phyloP scores from a whole-genome alignment of 2,329 filamentous ascomycete genomes.

The Orbilia ellipsospora region DNA sequence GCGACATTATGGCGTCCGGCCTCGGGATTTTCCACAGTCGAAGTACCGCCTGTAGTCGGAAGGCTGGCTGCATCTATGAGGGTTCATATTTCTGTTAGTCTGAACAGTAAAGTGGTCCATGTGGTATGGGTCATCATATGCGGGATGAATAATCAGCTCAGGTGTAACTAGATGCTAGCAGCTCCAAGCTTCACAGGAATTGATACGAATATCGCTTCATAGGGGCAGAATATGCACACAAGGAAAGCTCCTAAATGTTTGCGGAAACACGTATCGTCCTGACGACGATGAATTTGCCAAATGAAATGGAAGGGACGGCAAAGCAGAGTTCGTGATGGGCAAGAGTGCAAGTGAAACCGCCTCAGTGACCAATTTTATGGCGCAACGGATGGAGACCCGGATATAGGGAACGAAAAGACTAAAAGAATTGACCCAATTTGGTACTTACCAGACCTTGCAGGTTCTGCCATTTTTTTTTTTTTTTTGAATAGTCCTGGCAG shows the following conservation, averaged over 20 bases:
- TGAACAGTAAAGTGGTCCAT: background rate
- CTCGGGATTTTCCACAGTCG: constrained; percentile 9
- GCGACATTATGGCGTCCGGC: background rate
- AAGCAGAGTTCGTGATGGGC: too few species aligned
- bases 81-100: constrained; percentile 19
- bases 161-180: too few species aligned
- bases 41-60: constrained; percentile 5
- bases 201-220: too few species aligned
- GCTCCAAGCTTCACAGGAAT: too few species aligned
- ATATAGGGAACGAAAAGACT: background rate
- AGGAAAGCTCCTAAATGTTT: too few species aligned
- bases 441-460: constrained; percentile 41
- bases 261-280: too few species aligned
- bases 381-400: background rate
- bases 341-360: too few species aligned
- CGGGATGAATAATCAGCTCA: too few species aligned
- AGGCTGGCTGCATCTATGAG: constrained; percentile 20
- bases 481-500: constrained; percentile 29
- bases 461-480: constrained; percentile 53
- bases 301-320: too few species aligned
- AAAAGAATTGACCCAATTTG: constrained; percentile 13
- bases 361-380: too few species aligned
- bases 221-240: too few species aligned
- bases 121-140: background rate
- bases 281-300: too few species aligned